These are phyloP conservation scores for Mycena alexandri DNA, from an alignment of 768 basidiomycete genomes.

Conservation along the genomic window DNA sequence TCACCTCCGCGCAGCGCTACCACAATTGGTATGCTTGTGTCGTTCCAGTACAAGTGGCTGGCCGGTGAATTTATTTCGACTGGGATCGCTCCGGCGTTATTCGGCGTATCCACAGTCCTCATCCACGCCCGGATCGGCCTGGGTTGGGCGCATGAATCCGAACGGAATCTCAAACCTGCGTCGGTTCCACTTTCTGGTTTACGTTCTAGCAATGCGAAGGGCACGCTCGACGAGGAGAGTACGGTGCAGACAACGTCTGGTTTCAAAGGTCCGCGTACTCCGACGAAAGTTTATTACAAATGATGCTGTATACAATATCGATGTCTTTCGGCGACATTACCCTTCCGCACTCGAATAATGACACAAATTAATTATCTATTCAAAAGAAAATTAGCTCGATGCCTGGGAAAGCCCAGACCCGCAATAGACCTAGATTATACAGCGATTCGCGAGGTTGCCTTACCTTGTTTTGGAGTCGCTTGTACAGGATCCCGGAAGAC, in stretches of 20 bases:
- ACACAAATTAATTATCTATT: slow-evolving; percentile 3
- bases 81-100: slow-evolving; percentile 22
- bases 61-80: slow-evolving; percentile 32
- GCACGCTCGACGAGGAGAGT: slow-evolving; percentile 12
- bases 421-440: no score
- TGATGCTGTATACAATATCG: slow-evolving; percentile 1
- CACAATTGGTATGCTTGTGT: slow-evolving; percentile 25
- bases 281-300: slow-evolving; percentile 13
- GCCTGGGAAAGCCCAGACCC: no score
- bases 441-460: no score
- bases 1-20: slow-evolving; percentile 25
- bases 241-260: slow-evolving; percentile 5
- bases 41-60: slow-evolving; percentile 30
- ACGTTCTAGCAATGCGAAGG: background rate
- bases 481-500: no score
- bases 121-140: slow-evolving; percentile 34
- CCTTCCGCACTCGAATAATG: background rate
- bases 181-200: slow-evolving; percentile 1
- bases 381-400: background rate
- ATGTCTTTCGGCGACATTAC: slow-evolving; percentile 4
- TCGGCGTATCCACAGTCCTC: slow-evolving; percentile 29
- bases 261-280: slow-evolving; percentile 16
- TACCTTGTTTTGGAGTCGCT: no score
- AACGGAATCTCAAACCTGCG: slow-evolving; percentile 4
- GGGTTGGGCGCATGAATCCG: slow-evolving; percentile 23